Evolutionary conservation across 2,329 filamentous ascomycete species (phyloP), one percentile per base, ranked within the genome.

Genomic region (Bipolaris cookei): DNA sequence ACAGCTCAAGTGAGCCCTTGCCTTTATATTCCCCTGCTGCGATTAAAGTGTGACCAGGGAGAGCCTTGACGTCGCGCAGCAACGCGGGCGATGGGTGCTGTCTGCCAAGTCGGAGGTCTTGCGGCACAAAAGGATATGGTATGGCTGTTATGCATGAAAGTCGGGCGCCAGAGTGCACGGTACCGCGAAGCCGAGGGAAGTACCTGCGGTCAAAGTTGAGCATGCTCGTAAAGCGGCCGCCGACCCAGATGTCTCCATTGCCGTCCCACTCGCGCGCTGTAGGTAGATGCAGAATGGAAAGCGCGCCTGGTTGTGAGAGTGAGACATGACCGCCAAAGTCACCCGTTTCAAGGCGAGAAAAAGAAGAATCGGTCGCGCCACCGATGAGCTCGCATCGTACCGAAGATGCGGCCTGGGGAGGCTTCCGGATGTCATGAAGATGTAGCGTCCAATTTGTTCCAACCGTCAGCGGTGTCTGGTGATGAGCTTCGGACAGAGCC

Each of bases 21-120:
- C 90, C 91, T 66, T 95, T 96, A 79, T 97, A 97, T 71, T 94
- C 91, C 4, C 93, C 94, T 37, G 90, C 91, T 2, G 92, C 91
- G 49, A 97, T 84, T 23, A 97, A 77, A 0, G 89, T 92, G 43
- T 88, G 82, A 0, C 88, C 83, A 0, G 77, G 67, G 0, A 75
- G 73, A n/a, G 69, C 76, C 64, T 88, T 88, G n/a, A 82, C 81
- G 16, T 79, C 77, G 61, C 75, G 79, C 11, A 86, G 79, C 61
- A 82, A 82, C 53, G 84, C 82, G 51, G 81, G 75, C 10, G 86
- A 84, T 18, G 88, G 77, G 18, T 82, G 83, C 4, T 75, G 73
- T 20, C 80, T 78, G 3, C 83, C 81, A 1, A 88, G 78, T 58
- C 89, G 86, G 46, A 85, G 81, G 35, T 85, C 82, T n/a, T 86